These are phyloP conservation scores for Saccharomyces uvarum DNA, from an alignment of 1,139 yeast species.

Conservation along the genomic window DNA sequence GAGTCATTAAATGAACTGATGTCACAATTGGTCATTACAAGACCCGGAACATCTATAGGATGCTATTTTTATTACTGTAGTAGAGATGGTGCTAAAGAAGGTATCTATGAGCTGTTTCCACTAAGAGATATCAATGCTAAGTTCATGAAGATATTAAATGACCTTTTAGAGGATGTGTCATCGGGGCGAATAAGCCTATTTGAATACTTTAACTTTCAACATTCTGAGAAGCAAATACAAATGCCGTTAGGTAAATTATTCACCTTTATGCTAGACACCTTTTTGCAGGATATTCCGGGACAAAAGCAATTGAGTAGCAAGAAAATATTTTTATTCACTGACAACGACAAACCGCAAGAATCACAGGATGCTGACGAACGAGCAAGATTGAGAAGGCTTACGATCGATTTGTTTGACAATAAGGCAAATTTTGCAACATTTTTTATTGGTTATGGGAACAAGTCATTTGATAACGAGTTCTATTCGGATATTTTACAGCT, in stretches of 20 bases:
- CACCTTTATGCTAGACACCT: constrained; percentile 35
- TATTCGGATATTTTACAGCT: constrained; percentile 50
- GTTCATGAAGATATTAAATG: constrained; percentile 36
- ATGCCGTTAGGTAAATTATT: constrained; percentile 30
- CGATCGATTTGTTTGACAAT: constrained; percentile 51
- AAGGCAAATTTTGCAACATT: constrained; percentile 56
- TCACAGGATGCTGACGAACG: constrained; percentile 31
- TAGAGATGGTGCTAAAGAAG: constrained; percentile 23
- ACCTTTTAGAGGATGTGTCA: constrained; percentile 33
- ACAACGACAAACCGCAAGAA: constrained; percentile 48
- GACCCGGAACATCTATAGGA: constrained; percentile 61
- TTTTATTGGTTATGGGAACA: constrained; percentile 40
- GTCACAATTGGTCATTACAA: constrained; percentile 49
- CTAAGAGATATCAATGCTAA: constrained; percentile 36
- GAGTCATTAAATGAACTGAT: constrained; percentile 48
- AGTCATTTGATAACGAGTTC: constrained; percentile 43
- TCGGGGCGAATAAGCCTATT: constrained; percentile 15
- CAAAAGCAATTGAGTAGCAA: constrained; percentile 36
- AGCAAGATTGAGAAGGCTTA: constrained; percentile 46
- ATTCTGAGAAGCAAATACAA: constrained; percentile 11
- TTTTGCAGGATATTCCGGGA: constrained; percentile 27
- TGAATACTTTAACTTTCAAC: constrained; percentile 27
- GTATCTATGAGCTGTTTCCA: constrained; percentile 35
- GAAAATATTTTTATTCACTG: constrained; percentile 51
- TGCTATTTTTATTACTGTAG: constrained; percentile 51